Evolutionary conservation across 108 stramenopile genomes (phyloP).

Genomic region (Nitzschia inconspicua): DNA sequence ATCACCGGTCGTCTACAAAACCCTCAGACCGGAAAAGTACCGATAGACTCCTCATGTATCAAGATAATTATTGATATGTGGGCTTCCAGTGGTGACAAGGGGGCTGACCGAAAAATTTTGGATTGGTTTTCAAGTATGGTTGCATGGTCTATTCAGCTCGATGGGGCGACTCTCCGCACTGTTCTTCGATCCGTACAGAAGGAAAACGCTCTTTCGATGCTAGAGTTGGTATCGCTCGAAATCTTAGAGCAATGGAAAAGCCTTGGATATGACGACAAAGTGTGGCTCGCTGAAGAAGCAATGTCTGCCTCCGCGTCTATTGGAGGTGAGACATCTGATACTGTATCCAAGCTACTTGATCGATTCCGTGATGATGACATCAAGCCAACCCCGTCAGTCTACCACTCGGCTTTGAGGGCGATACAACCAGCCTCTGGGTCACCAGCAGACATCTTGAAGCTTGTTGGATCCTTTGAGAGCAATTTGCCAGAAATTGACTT

Average conservation of each 20-base stretch:
- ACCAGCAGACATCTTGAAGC: background rate
- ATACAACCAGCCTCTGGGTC: background rate
- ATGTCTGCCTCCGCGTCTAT: background rate
- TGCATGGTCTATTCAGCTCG: conserved; percentile 2
- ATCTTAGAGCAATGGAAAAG: conserved; percentile 14
- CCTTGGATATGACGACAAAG: background rate
- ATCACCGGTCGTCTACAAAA: conserved; percentile 2
- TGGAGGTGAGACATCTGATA: background rate
- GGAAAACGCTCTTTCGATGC: background rate
- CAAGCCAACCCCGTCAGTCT: background rate
- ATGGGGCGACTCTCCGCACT: conserved; percentile 5
- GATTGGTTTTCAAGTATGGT: conserved; percentile 30
- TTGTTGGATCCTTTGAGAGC: conserved; percentile 10
- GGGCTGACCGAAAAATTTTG: conserved; percentile 19
- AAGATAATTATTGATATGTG: conserved; percentile 13
- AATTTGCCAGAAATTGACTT: background rate
- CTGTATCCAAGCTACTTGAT: background rate
- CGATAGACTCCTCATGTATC: background rate
- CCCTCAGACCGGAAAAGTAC: background rate
- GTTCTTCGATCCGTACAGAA: background rate
- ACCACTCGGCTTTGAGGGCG: conserved; percentile 10
- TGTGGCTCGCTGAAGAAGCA: background rate
- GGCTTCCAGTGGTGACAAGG: conserved; percentile 7
- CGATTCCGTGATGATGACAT: background rate
- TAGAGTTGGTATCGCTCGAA: background rate